A percentile compares a stretch with the other conserved stretches of the same genome.
phyloP scores from a whole-genome alignment of 1,284 basidiomycete genomes.

The Inonotus hispidus region DNA sequence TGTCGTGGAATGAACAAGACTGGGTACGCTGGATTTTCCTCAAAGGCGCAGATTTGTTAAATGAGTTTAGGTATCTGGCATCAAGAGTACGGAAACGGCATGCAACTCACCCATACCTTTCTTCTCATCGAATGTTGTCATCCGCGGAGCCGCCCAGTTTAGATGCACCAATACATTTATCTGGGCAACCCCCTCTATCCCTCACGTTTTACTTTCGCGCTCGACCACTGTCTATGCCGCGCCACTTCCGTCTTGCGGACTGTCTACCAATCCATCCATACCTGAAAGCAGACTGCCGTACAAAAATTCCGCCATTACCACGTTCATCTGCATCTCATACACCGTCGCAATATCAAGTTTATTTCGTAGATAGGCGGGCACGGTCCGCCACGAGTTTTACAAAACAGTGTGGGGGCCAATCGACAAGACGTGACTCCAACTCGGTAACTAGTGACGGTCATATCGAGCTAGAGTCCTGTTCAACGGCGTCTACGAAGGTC shows the following conservation, averaged over 20 bases:
- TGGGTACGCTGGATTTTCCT: not conserved
- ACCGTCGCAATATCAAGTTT: not conserved
- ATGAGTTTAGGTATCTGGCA: not conserved
- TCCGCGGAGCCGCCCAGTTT: not conserved
- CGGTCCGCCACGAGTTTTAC: no score
- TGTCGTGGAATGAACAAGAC: not conserved
- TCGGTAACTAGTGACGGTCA: no score
- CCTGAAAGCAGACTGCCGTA: not conserved
- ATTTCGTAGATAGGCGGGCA: no score
- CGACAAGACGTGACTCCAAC: no score
- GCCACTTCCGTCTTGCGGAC: not conserved
- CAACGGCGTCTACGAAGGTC: no score
- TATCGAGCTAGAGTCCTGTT: no score
- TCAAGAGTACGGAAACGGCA: not conserved
- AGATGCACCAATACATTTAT: not conserved
- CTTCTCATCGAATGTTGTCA: not conserved
- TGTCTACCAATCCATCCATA: not conserved
- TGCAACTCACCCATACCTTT: not conserved
- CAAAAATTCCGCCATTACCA: not conserved
- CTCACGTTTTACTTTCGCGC: constrained; percentile 7
- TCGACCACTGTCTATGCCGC: not conserved
- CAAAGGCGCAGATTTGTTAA: not conserved
- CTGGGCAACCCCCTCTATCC: not conserved
- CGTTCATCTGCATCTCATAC: not conserved
- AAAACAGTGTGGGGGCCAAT: no score